A percentile compares a stretch with the other conserved stretches of the same genome.
Conservation (phyloP, 2,329 filamentous ascomycete genomes). For the Penicillium brasilianum region DNA sequence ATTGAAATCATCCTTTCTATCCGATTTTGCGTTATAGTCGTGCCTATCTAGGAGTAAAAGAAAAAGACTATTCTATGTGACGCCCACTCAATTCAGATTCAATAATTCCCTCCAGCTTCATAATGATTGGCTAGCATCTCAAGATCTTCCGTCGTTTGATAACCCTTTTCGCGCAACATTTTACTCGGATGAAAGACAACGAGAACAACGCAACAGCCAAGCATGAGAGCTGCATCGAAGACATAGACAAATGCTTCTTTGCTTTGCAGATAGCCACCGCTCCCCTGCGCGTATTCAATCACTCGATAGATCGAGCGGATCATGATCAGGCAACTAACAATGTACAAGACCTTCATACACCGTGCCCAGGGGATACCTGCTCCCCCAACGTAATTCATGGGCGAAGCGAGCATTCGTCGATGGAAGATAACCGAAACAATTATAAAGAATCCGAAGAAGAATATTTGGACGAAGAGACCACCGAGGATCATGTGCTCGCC, state of each 20-base stretch:
- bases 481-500: constrained; percentile 30
- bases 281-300: constrained; percentile 25
- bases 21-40: too few species aligned
- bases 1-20: not conserved
- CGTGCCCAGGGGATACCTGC: constrained; percentile 17
- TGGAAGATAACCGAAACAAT: constrained; percentile 26
- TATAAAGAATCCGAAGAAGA: constrained; percentile 32
- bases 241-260: constrained; percentile 24
- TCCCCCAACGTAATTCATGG: constrained; percentile 5
- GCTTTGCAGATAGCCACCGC: constrained; percentile 20
- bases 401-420: constrained; percentile 20
- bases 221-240: constrained; percentile 25
- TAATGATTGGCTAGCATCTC: constrained; percentile 16
- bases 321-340: constrained; percentile 21
- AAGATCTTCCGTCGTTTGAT: constrained; percentile 13
- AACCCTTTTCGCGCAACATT: constrained; percentile 7
- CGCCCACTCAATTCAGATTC: not conserved
- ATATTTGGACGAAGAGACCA: constrained; percentile 28
- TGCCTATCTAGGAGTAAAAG: too few species aligned
- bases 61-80: not conserved
- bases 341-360: constrained; percentile 24
- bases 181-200: constrained; percentile 23
- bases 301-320: constrained; percentile 26
- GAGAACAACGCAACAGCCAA: constrained; percentile 22
- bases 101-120: not conserved